phyloP scores from a whole-genome alignment of 345 rosid species.

The Aquilaria sinensis region DNA sequence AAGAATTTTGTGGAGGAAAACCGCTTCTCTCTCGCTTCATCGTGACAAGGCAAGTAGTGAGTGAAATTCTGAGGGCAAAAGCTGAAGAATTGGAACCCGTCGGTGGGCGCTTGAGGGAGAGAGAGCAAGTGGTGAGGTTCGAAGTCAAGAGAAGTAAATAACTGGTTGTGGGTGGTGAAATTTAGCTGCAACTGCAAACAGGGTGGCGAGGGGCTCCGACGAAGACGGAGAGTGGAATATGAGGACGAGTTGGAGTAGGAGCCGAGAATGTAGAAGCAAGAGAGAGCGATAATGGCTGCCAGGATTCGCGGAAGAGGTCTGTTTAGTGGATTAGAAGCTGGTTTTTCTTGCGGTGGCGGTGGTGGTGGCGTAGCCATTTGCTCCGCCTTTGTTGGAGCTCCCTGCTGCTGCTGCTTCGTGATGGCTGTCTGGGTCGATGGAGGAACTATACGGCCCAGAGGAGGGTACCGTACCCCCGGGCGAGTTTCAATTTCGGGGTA shows the following conservation, averaged over 20 bases:
- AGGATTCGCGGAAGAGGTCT: slow-evolving; percentile 10
- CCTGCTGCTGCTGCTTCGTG: not conserved
- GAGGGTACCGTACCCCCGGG: too few species aligned
- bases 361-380: slow-evolving; percentile 3
- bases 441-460: too few species aligned
- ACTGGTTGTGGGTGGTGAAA: slow-evolving; percentile 5
- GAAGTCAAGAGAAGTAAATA: slow-evolving; percentile 27
- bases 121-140: slow-evolving; percentile 33
- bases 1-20: slow-evolving; percentile 31
- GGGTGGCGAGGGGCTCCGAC: slow-evolving; percentile 12
- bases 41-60: slow-evolving; percentile 59
- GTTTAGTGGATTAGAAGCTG: slow-evolving; percentile 6
- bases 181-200: slow-evolving; percentile 7
- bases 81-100: slow-evolving; percentile 16
- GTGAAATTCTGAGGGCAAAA: slow-evolving; percentile 50
- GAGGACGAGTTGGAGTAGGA: slow-evolving; percentile 14
- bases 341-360: slow-evolving; percentile 4
- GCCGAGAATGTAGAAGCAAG: slow-evolving; percentile 32
- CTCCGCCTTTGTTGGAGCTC: not conserved
- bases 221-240: not conserved
- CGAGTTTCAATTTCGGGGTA: too few species aligned
- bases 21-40: slow-evolving; percentile 29
- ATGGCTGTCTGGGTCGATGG: too few species aligned
- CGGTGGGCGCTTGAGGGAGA: slow-evolving; percentile 14
- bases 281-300: slow-evolving; percentile 12